phyloP scores from a whole-genome alignment of 2,329 filamentous ascomycete genomes.

The Sporothrix humicola region DNA sequence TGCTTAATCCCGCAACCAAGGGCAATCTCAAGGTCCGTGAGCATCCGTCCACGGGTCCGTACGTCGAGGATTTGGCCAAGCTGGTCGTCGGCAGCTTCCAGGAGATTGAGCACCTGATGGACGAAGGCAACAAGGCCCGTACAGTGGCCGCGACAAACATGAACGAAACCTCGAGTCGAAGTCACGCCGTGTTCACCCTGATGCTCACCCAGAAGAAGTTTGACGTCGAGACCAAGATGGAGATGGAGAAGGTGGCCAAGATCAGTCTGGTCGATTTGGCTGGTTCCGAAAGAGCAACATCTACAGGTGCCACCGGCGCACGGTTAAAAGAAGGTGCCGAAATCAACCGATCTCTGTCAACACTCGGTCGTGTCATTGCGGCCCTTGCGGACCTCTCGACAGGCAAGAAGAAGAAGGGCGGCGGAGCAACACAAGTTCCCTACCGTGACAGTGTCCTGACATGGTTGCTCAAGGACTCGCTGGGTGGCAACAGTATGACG shows the following conservation, averaged over 20 bases:
- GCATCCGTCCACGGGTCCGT: constrained; percentile 91
- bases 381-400: constrained; percentile 89
- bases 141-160: constrained; percentile 99
- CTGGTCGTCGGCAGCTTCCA: constrained; percentile 90
- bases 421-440: constrained; percentile 75
- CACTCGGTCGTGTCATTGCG: constrained; percentile 95
- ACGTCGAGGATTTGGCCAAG: constrained; percentile 95
- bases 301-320: constrained; percentile 93
- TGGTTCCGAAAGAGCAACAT: constrained; percentile 95
- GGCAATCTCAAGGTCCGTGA: constrained; percentile 89
- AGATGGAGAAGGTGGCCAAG: constrained; percentile 95
- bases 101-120: constrained; percentile 98
- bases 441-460: constrained; percentile 97
- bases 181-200: constrained; percentile 96
- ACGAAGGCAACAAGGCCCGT: constrained; percentile 97
- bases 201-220: constrained; percentile 93
- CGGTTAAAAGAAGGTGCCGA: constrained; percentile 96
- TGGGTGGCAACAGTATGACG: constrained; percentile 98
- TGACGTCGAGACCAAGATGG: constrained; percentile 93
- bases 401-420: constrained; percentile 80
- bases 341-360: constrained; percentile 96
- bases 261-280: constrained; percentile 98
- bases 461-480: constrained; percentile 94
- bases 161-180: constrained; percentile 99
- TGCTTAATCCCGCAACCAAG: constrained; percentile 77